Evolutionary conservation across 352 stramenopile species (phyloP).

Genomic region (Phytophthora pini): DNA sequence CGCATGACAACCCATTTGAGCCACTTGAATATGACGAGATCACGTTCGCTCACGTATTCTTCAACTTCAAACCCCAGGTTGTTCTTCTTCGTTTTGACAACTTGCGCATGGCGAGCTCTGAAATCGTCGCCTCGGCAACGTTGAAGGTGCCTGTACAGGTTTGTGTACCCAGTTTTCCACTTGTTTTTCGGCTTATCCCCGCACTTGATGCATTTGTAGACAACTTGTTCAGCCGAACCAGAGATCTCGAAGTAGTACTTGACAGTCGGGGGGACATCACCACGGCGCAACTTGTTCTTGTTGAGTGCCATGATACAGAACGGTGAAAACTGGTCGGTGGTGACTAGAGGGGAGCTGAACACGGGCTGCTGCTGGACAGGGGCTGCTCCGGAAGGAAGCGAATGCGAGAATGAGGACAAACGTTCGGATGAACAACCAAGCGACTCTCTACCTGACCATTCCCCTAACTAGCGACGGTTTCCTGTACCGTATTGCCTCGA

Average conservation of each 20-base stretch:
- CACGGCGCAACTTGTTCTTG: not conserved
- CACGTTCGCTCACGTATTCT: no score
- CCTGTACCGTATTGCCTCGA: not conserved
- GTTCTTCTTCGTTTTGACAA: no score
- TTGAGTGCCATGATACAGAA: not conserved
- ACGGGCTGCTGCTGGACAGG: no score
- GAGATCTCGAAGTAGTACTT: not conserved
- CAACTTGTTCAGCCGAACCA: not conserved
- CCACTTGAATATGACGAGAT: no score
- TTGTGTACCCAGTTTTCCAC: not conserved
- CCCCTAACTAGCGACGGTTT: not conserved
- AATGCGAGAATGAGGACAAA: not conserved
- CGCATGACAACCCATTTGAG: no score
- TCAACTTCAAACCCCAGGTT: no score
- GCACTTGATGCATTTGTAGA: not conserved
- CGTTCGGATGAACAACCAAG: not conserved
- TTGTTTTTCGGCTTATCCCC: not conserved
- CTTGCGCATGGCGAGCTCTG: not conserved
- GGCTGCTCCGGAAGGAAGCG: no score
- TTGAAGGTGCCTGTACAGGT: not conserved
- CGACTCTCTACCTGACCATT: not conserved
- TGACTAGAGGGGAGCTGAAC: not conserved
- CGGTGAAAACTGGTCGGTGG: not conserved
- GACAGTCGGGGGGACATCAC: not conserved
- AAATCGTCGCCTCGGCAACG: not conserved